Base-by-base conservation (phyloP, 129 eudicot species). In the Apium graveolens region DNA sequence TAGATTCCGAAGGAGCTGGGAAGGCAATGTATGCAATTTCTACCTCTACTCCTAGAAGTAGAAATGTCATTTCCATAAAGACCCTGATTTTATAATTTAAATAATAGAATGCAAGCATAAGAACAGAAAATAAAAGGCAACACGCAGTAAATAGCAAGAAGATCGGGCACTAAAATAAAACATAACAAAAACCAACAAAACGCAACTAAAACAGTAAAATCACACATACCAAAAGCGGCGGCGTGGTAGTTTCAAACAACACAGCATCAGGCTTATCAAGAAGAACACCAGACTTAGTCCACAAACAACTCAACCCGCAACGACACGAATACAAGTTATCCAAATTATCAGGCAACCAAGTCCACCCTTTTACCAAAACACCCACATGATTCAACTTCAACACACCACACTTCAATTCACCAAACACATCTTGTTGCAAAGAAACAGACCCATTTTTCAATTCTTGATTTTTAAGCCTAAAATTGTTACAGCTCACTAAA, bases 281-380 rank as follows among this genome's bases (percentile, higher is more conserved):
- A 84, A 96, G 88, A 82, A 96, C 93, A 31, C 82, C n/a, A 78
- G 97, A 90, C 85, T 96, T 96, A 20, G 96, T 96, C 99, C 99
- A 96, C 85, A 92, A 86, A 82, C 99, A 96, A 79, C 95, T 92
- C 93, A 96, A 76, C 82, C 97, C 97, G 57, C 99, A 96, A 66
- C 90, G 73, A 83, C 99, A 96, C 31, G 88, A 72, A 80, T 92
- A 96, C 93, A 96, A 83, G 85, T 92, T 92, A 84, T 96, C 97
- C 89, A 96, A 79, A 90, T 96, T 96, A 87, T 96, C 99, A 82
- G 99, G 99, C 76, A 96, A 87, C 99, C 99, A 96, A 84, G 99
- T 96, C 99, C 99, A 96, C 73, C 97, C 95, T 87, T 92, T 92
- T n/a, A 96, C 89, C 90, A 96, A 83, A 77, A 96, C 89, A 63